phyloP scores from a whole-genome alignment of 73 alveolate species.

The Paramecium pentaurelia region DNA sequence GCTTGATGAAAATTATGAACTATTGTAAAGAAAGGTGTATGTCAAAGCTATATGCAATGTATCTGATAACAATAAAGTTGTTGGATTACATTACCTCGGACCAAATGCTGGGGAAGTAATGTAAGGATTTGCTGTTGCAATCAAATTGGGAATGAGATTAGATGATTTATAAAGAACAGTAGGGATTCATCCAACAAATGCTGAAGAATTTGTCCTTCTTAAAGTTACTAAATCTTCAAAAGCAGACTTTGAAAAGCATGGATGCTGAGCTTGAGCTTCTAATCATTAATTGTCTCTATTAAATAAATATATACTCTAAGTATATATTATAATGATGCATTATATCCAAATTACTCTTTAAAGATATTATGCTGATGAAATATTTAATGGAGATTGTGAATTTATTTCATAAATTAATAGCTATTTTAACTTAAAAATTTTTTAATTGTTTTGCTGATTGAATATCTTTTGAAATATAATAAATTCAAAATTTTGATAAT shows the following conservation, averaged over 20 bases:
- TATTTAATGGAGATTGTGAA: background rate
- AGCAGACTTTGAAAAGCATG: constrained; percentile 83
- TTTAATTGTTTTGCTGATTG: background rate
- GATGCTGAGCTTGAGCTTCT: constrained; percentile 91
- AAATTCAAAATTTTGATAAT: background rate
- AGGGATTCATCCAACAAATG: constrained; percentile 97
- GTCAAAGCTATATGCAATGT: constrained; percentile 76
- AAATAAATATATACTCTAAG: background rate
- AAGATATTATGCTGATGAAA: background rate
- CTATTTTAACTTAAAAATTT: background rate
- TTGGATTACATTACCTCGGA: constrained; percentile 88
- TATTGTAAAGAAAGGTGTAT: constrained; percentile 63
- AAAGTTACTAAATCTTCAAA: constrained; percentile 84
- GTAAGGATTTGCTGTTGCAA: constrained; percentile 92
- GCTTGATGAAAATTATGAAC: constrained; percentile 44
- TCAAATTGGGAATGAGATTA: constrained; percentile 93
- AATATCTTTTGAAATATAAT: background rate
- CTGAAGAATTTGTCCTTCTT: constrained; percentile 92
- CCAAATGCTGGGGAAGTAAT: constrained; percentile 90
- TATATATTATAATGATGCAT: background rate
- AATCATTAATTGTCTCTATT: background rate
- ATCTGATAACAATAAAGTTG: constrained; percentile 74
- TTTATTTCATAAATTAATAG: background rate
- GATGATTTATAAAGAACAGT: constrained; percentile 84
- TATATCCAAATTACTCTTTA: background rate